Evolutionary conservation across 176 grass and related monocot genomes (phyloP), one percentile per base, ranked within the genome.

Genomic region (Eleusine indica): DNA sequence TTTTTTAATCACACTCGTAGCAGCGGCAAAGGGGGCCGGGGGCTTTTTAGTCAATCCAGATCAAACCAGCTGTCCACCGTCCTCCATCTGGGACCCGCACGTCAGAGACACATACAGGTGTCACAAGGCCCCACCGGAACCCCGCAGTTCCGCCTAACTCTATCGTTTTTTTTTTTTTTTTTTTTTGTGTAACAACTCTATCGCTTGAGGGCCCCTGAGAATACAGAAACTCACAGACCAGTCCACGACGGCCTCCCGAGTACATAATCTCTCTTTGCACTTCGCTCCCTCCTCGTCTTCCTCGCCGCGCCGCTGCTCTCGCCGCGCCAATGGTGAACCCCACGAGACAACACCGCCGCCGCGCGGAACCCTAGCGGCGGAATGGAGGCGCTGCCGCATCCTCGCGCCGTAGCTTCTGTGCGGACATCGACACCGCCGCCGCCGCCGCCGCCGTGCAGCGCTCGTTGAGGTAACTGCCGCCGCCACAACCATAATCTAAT

Each of bases 51-150:
- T 80, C 71, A 76, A 70, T 80, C 75, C 87, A 84, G 76, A n/a
- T 89, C 87, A 89, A 8, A 81, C 78, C 88, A 90, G 84, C 88
- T 83, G 79, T 81, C 19, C 18, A 11, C n/a, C 29, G 9, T 21
- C 15, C 30, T 70, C 43, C 17, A 6, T 1, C 41, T 52, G 74
- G 88, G 83, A 1, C 79, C 83, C 30, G 0, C 2, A 18, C 14
- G 83, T 86, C 88, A 85, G 77, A 3, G 52, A 22, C 1, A 4
- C 57, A 48, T 28, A 14, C 81, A 88, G 81, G 39, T 80, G 68
- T 75, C 58, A 37, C 54, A 6, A 37, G 53, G 48, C 10, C 58
- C 83, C 38, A 86, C 32, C 32, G 32, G 32, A 35, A 35, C 32
- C 32, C 32, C 32, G 32, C 82, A 43, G 11, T 25, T 72, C 80